phyloP scores from a whole-genome alignment of 163 green algal genomes.

The Volvox carteri region DNA sequence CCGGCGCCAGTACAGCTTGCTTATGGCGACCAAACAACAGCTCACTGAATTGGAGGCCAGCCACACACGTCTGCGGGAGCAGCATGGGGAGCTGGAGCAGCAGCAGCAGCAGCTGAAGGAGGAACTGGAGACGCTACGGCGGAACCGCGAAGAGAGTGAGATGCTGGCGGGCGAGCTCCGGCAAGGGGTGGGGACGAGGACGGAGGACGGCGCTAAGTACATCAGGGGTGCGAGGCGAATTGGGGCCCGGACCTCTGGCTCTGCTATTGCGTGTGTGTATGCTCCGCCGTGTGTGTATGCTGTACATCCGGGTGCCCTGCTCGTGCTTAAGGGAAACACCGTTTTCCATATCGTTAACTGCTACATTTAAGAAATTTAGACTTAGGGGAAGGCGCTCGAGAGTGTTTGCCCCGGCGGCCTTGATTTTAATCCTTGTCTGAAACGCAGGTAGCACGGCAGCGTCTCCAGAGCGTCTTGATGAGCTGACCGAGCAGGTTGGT shows the following conservation, averaged over 20 bases:
- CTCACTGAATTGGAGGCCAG: constrained; percentile 50
- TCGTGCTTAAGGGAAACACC: too few species aligned
- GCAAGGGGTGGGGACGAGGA: not conserved
- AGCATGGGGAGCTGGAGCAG: constrained; percentile 6
- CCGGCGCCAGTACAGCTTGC: constrained; percentile 37
- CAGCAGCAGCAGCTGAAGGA: constrained; percentile 10
- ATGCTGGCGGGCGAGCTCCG: not conserved
- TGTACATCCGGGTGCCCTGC: too few species aligned
- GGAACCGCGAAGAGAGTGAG: not conserved
- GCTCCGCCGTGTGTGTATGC: too few species aligned
- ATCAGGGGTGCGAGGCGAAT: not conserved
- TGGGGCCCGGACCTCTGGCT: too few species aligned
- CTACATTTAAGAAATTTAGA: too few species aligned
- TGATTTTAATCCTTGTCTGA: too few species aligned
- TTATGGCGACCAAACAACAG: constrained; percentile 53
- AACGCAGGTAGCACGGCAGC: too few species aligned
- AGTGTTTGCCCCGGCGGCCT: too few species aligned
- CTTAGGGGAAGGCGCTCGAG: too few species aligned
- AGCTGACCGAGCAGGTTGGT: constrained; percentile 2
- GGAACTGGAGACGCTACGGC: constrained; percentile 5
- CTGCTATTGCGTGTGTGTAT: too few species aligned
- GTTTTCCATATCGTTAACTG: too few species aligned
- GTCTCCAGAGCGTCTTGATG: too few species aligned
- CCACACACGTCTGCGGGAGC: not conserved
- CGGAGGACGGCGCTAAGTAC: not conserved